A percentile compares a stretch with the other conserved stretches of the same genome.
Evolutionary conservation across 768 basidiomycete genomes (phyloP).

Genomic region (Boletales sp.): DNA sequence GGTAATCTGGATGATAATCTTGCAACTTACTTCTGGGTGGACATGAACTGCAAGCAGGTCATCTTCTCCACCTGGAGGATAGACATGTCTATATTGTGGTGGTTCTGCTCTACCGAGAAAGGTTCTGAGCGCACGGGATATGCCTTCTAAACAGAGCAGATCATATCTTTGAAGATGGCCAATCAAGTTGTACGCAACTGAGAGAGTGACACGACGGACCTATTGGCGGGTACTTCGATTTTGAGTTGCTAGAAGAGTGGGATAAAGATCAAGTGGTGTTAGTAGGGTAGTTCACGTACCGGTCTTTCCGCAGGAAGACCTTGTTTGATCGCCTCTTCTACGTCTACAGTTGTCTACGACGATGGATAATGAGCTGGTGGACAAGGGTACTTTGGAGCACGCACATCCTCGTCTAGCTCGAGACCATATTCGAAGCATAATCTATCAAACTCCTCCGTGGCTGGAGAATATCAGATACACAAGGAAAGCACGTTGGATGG

Average conservation of each 20-base stretch:
- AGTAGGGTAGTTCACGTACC: constrained; percentile 38
- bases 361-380: not conserved
- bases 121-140: constrained; percentile 78
- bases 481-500: constrained; percentile 3
- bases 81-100: constrained; percentile 70
- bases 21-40: constrained; percentile 59
- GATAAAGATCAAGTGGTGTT: constrained; percentile 3
- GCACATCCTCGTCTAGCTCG: constrained; percentile 95
- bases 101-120: constrained; percentile 71
- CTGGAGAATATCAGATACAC: constrained; percentile 39
- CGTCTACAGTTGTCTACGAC: constrained; percentile 80
- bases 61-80: constrained; percentile 65
- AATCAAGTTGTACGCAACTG: constrained; percentile 2
- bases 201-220: constrained; percentile 40
- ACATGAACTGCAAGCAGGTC: constrained; percentile 65
- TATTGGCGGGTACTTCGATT: constrained; percentile 98
- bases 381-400: constrained; percentile 24
- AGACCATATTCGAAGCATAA: constrained; percentile 97
- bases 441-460: constrained; percentile 90
- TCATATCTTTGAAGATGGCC: constrained; percentile 68
- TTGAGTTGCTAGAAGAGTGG: constrained; percentile 74
- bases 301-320: constrained; percentile 84
- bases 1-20: not conserved
- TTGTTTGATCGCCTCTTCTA: constrained; percentile 76
- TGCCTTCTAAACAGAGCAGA: constrained; percentile 94